These are phyloP conservation scores for Zymoseptoria tritici DNA, from an alignment of 2,329 filamentous ascomycete genomes.

Conservation along the genomic window DNA sequence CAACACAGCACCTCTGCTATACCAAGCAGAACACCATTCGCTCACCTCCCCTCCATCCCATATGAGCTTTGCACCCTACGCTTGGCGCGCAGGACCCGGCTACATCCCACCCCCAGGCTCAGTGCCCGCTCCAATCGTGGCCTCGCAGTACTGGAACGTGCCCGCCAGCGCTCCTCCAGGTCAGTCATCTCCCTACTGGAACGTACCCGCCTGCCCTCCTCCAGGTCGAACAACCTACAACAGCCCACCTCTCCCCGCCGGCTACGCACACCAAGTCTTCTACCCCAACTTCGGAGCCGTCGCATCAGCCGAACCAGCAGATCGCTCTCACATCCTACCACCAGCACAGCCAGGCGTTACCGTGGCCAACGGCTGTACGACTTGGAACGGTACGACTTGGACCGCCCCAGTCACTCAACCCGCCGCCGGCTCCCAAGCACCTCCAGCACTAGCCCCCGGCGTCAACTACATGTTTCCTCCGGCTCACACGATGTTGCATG, in stretches of 20 bases:
- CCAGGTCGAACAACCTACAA: not conserved
- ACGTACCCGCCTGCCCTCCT: not conserved
- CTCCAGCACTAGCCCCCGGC: slow-evolving; percentile 17
- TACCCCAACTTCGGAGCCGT: not conserved
- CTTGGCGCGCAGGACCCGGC: slow-evolving; percentile 19
- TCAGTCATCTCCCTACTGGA: no score
- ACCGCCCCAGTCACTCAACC: not conserved
- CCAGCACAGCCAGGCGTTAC: not conserved
- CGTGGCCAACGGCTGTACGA: slow-evolving; percentile 1
- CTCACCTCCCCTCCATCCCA: not conserved
- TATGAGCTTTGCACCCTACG: slow-evolving; percentile 21
- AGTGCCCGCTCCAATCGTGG: not conserved
- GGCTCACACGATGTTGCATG: slow-evolving; percentile 24
- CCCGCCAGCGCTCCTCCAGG: not conserved
- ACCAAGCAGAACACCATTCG: no score
- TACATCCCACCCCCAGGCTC: slow-evolving; percentile 16
- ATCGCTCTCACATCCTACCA: not conserved
- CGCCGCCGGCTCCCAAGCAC: slow-evolving; percentile 1
- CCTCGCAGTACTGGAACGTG: not conserved
- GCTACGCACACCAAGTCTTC: not conserved
- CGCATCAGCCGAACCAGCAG: not conserved
- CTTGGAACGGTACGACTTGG: not conserved
- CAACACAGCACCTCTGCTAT: not conserved
- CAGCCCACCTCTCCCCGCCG: not conserved
- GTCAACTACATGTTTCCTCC: slow-evolving; percentile 24